phyloP scores from a whole-genome alignment of 176 grass and related monocot species.

The Stipa capillata region DNA sequence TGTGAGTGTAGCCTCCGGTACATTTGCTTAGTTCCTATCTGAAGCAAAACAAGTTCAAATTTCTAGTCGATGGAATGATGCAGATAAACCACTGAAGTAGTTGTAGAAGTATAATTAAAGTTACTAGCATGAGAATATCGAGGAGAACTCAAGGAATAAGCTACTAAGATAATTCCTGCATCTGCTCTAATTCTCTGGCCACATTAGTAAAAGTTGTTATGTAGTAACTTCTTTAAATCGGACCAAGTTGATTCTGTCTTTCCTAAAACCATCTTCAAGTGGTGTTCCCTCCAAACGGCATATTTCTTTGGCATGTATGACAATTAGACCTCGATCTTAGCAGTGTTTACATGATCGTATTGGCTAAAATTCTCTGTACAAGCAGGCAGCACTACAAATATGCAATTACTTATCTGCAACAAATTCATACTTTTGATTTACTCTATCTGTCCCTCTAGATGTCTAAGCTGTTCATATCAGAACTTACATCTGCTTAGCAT shows the following conservation, averaged over 20 bases:
- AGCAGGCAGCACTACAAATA: neutral
- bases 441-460: neutral
- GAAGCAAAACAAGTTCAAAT: neutral
- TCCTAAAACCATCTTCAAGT: neutral
- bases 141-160: neutral
- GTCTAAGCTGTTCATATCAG: slow-evolving; percentile 10
- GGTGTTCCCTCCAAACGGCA: neutral
- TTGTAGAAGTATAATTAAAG: neutral
- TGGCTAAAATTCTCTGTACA: neutral
- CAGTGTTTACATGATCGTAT: neutral
- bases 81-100: neutral
- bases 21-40: neutral
- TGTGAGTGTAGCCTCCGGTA: neutral
- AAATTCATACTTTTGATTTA: neutral
- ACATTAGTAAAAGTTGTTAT: neutral
- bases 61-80: neutral
- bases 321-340: neutral
- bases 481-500: neutral
- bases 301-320: neutral
- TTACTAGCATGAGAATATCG: neutral
- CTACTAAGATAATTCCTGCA: neutral
- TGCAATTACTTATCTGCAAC: neutral
- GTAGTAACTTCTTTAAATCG: neutral
- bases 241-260: neutral
- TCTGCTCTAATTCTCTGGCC: neutral